A percentile compares a stretch with the other conserved stretches of the same genome.
Evolutionary conservation across 805 yeast species (phyloP).

Genomic region (Kazachstania kunashirensis): DNA sequence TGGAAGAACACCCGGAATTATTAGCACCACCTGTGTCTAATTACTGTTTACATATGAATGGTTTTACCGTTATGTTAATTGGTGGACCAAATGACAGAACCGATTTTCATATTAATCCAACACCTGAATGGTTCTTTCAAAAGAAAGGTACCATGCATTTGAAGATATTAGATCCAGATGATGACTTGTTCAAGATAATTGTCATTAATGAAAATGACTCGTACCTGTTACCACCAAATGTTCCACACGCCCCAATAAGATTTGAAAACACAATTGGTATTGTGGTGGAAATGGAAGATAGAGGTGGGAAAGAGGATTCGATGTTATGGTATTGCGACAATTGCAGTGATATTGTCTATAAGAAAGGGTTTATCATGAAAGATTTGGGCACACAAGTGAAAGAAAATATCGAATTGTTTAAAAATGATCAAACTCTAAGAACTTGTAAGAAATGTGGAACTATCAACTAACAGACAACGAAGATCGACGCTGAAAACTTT

Average conservation of each 20-base stretch:
- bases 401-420: slow-evolving; percentile 66
- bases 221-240: slow-evolving; percentile 74
- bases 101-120: slow-evolving; percentile 86
- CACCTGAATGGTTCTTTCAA: slow-evolving; percentile 90
- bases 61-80: slow-evolving; percentile 88
- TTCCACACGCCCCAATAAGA: slow-evolving; percentile 86
- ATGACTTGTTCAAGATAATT: slow-evolving; percentile 65
- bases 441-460: slow-evolving; percentile 73
- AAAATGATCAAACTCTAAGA: slow-evolving; percentile 48
- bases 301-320: slow-evolving; percentile 68
- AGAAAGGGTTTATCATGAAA: slow-evolving; percentile 58
- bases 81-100: slow-evolving; percentile 95
- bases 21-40: slow-evolving; percentile 90
- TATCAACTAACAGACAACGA: slow-evolving; percentile 36
- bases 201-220: slow-evolving; percentile 77
- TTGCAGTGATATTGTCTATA: slow-evolving; percentile 58
- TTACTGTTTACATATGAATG: slow-evolving; percentile 82
- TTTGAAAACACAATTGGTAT: slow-evolving; percentile 79
- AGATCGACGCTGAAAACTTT: too few relatives aligned
- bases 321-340: slow-evolving; percentile 80
- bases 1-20: slow-evolving; percentile 61
- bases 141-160: slow-evolving; percentile 79
- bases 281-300: slow-evolving; percentile 76
- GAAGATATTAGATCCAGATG: slow-evolving; percentile 57
- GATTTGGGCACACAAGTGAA: slow-evolving; percentile 90